Percentiles rank a stretch among this genome's conserved stretches.
These are phyloP conservation scores for Scheffersomyces insectosa DNA, from an alignment of 1,139 yeast species.

Conservation along the genomic window DNA sequence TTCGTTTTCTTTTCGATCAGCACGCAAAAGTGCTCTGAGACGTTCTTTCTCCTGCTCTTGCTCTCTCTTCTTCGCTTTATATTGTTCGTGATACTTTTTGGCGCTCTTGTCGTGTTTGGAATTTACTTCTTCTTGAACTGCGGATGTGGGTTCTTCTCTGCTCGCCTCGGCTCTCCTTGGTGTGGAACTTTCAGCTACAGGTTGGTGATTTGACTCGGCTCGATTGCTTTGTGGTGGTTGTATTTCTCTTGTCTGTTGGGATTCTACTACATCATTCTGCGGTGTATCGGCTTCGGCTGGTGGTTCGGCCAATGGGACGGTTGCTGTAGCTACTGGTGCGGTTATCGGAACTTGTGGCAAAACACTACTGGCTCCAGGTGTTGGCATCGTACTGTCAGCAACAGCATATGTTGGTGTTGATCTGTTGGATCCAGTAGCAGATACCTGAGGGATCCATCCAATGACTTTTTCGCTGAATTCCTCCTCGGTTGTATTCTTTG, in stretches of 20 bases:
- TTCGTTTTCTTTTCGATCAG: slow-evolving; percentile 51
- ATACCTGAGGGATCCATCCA: neutral
- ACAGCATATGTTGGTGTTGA: neutral
- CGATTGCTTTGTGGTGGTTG: no score
- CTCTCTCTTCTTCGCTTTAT: slow-evolving; percentile 30
- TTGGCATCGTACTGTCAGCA: slow-evolving; percentile 17
- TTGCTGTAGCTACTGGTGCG: neutral
- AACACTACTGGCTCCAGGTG: neutral
- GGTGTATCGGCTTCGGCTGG: neutral
- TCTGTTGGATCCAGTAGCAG: neutral
- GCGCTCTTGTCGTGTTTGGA: slow-evolving; percentile 41
- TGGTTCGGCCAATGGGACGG: neutral
- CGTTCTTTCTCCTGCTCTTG: slow-evolving; percentile 55
- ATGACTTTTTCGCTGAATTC: slow-evolving; percentile 18
- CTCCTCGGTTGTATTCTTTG: slow-evolving; percentile 24
- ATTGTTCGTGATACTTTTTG: slow-evolving; percentile 39
- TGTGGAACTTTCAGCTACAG: neutral
- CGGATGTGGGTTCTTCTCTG: neutral
- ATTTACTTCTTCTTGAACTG: neutral
- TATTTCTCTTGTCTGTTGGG: no score
- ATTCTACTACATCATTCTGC: no score
- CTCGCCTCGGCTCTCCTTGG: neutral
- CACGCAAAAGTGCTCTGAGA: slow-evolving; percentile 48
- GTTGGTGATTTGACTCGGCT: no score
- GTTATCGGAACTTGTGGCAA: neutral